A percentile compares a stretch with the other conserved stretches of the same genome.
These are phyloP conservation scores for Trematosphaeria pertusa DNA, from an alignment of 2,329 filamentous ascomycete genomes.

Conservation along the genomic window DNA sequence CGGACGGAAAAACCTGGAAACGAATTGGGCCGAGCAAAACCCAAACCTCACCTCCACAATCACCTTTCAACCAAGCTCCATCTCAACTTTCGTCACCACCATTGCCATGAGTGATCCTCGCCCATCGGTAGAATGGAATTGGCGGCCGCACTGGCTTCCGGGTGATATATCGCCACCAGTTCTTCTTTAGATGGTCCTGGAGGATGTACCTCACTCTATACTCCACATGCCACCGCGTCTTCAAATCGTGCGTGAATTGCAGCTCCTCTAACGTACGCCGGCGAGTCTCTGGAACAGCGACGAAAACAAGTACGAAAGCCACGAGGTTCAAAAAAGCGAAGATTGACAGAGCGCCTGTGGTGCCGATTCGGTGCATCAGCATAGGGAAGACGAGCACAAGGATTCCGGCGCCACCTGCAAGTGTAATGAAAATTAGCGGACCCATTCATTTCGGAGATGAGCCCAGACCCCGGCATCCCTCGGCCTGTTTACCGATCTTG, in stretches of 20 bases:
- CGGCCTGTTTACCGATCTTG: too few species aligned
- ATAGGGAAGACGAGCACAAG: slow-evolving; percentile 47
- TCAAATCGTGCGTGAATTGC: slow-evolving; percentile 31
- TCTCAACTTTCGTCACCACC: slow-evolving; percentile 3
- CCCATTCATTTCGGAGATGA: too few species aligned
- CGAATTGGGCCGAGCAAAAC: too few species aligned
- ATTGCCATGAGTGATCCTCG: slow-evolving; percentile 15
- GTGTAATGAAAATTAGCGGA: neutral
- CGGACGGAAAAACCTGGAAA: too few species aligned
- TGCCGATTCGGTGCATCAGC: slow-evolving; percentile 38
- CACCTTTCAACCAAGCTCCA: too few species aligned
- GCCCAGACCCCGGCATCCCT: too few species aligned
- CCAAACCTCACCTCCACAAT: too few species aligned
- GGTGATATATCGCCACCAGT: slow-evolving; percentile 25
- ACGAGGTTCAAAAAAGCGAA: slow-evolving; percentile 42
- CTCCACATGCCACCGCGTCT: slow-evolving; percentile 25
- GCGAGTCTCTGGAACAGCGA: slow-evolving; percentile 37
- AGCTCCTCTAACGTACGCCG: slow-evolving; percentile 32
- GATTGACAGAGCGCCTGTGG: slow-evolving; percentile 44
- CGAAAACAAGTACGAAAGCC: slow-evolving; percentile 34
- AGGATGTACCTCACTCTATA: slow-evolving; percentile 24
- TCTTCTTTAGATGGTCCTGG: too few species aligned
- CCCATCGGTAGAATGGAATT: slow-evolving; percentile 28
- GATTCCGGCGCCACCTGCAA: slow-evolving; percentile 39
- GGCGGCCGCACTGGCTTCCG: slow-evolving; percentile 21